Conservation (phyloP, 306 rosid genomes). For the Citrullus colocynthis region DNA sequence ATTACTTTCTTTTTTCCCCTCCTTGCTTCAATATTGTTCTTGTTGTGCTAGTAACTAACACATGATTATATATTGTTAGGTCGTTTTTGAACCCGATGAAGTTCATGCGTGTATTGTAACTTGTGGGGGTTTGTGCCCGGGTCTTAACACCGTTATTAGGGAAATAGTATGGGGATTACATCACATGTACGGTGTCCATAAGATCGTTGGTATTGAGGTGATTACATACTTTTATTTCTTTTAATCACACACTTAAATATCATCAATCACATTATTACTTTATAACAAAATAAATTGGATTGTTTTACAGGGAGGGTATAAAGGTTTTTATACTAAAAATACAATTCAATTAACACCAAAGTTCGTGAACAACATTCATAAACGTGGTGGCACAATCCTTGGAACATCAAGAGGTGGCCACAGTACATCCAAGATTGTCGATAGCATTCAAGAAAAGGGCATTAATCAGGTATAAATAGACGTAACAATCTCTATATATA, state of each 20-base stretch:
- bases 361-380: conserved; percentile 25
- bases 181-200: conserved; percentile 37
- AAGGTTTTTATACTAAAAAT: conserved; percentile 34
- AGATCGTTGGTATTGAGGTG: conserved; percentile 35
- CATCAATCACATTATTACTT: neutral
- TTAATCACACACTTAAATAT: neutral
- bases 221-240: neutral
- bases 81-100: conserved; percentile 34
- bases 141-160: conserved; percentile 39
- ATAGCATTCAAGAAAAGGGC: conserved; percentile 37
- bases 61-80: conserved; percentile 15
- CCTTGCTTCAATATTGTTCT: no score
- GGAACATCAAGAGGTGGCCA: conserved; percentile 44
- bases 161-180: conserved; percentile 40
- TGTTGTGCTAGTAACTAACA: neutral
- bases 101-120: conserved; percentile 40
- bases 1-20: neutral
- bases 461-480: conserved; percentile 18
- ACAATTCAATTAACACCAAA: conserved; percentile 36
- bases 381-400: conserved; percentile 36
- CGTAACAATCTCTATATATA: no score
- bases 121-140: conserved; percentile 46
- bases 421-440: conserved; percentile 29
- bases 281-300: neutral
- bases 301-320: conserved; percentile 35